These are phyloP conservation scores for Sporothrix schenckii DNA, from an alignment of 2,329 filamentous ascomycete genomes.

Conservation along the genomic window DNA sequence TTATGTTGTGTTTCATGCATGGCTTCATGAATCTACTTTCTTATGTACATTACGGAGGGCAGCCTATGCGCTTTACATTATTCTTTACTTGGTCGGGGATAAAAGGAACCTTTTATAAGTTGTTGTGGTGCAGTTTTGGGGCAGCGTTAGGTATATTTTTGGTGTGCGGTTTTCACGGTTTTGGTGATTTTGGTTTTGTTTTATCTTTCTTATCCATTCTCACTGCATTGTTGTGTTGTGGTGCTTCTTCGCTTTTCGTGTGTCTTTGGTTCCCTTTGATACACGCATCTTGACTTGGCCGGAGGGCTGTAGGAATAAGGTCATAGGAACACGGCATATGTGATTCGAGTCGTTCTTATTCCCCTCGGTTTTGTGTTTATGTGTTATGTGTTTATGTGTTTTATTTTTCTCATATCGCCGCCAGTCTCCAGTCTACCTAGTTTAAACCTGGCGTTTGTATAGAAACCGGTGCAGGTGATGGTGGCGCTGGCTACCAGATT, in stretches of 20 bases:
- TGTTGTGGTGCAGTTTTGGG: conserved; percentile 7
- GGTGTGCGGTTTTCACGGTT: conserved; percentile 10
- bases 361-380: not conserved
- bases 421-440: no score
- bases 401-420: not conserved
- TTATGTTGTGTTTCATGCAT: not conserved
- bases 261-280: not conserved
- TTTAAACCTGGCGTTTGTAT: no score
- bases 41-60: not conserved
- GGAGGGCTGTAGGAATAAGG: not conserved
- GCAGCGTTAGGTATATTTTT: conserved; percentile 1
- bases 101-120: not conserved
- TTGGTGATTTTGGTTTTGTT: not conserved
- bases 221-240: not conserved
- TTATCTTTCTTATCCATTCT: not conserved
- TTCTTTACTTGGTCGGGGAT: not conserved
- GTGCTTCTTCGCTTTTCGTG: not conserved
- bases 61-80: not conserved
- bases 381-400: no score
- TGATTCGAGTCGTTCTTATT: not conserved
- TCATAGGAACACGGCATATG: not conserved
- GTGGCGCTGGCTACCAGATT: no score
- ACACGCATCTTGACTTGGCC: not conserved
- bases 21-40: not conserved
- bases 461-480: no score